Conservation (phyloP, 139 green algal species). For the Mychonastes homosphaera region DNA sequence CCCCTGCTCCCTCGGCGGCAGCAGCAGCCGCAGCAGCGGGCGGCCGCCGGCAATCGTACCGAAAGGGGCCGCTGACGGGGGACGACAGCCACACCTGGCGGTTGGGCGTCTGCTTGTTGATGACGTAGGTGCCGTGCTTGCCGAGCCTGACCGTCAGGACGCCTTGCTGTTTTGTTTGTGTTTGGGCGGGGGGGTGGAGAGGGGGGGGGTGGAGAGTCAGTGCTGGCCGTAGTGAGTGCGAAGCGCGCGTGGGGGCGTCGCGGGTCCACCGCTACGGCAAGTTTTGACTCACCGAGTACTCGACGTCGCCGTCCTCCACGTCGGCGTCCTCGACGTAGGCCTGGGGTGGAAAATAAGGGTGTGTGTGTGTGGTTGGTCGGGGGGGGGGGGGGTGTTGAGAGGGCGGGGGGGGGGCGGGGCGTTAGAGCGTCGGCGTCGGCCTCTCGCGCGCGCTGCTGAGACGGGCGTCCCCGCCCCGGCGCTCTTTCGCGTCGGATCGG, state of each 20-base stretch:
- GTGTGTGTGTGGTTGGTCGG: neutral
- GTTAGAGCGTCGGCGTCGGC: neutral
- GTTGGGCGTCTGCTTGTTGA: slow-evolving; percentile 98
- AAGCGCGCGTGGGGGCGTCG: neutral
- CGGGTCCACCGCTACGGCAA: neutral
- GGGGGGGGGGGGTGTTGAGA: neutral
- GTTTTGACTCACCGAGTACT: slow-evolving; percentile 41
- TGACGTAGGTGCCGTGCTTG: slow-evolving; percentile 77
- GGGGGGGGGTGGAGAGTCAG: neutral
- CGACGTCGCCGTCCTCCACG: slow-evolving; percentile 46
- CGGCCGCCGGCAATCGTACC: slow-evolving; percentile 32
- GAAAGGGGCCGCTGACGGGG: slow-evolving; percentile 63
- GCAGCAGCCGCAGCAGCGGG: neutral
- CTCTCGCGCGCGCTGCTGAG: neutral
- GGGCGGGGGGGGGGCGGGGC: neutral
- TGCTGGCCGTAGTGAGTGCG: neutral
- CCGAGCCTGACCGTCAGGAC: slow-evolving; percentile 75
- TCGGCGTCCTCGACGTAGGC: slow-evolving; percentile 41
- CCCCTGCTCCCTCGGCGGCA: too few relatives aligned
- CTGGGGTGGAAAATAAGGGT: slow-evolving; percentile 11
- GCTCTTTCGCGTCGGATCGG: neutral
- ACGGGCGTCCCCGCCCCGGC: neutral
- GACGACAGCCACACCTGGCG: slow-evolving; percentile 94
- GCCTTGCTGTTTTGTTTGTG: slow-evolving; percentile 46
- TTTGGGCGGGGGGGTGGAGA: neutral